phyloP scores from a whole-genome alignment of 2,329 filamentous ascomycete genomes.

The Aspergillus luchuensis region DNA sequence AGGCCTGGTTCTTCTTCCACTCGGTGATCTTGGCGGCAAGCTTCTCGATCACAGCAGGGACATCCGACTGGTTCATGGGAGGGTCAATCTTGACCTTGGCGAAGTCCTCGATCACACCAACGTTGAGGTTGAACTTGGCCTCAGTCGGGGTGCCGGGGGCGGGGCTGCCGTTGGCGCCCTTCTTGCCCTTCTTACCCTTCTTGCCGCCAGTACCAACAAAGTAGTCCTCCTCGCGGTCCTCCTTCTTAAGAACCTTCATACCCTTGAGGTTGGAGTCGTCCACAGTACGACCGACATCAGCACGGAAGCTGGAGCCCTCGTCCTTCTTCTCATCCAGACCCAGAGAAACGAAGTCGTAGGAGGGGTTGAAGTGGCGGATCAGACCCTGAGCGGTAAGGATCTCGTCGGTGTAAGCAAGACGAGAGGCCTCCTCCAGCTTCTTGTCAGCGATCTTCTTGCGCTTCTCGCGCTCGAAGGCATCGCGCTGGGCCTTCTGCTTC shows the following conservation, averaged over 20 bases:
- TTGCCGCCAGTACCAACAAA: conserved; percentile 71
- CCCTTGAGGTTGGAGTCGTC: conserved; percentile 85
- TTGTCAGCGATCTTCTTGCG: conserved; percentile 57
- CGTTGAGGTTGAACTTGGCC: conserved; percentile 78
- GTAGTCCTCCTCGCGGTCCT: conserved; percentile 85
- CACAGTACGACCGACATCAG: conserved; percentile 78
- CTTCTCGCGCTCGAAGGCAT: conserved; percentile 52
- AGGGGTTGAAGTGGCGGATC: conserved; percentile 88
- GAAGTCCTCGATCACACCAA: conserved; percentile 90
- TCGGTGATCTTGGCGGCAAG: conserved; percentile 85
- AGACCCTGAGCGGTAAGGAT: conserved; percentile 86
- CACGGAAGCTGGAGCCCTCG: conserved; percentile 70
- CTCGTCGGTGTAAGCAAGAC: conserved; percentile 88
- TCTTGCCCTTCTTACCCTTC: conserved; percentile 88
- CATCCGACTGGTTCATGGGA: conserved; percentile 81
- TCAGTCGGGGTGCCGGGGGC: conserved; percentile 54
- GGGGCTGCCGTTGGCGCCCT: conserved; percentile 56
- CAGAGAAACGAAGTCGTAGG: conserved; percentile 67
- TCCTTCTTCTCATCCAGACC: conserved; percentile 51
- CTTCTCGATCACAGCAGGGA: conserved; percentile 79
- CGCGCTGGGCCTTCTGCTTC: conserved; percentile 78
- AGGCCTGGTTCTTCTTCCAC: conserved; percentile 89
- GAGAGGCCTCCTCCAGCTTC: conserved; percentile 55
- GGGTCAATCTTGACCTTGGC: conserved; percentile 81
- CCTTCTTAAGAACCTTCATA: conserved; percentile 78